Conservation (phyloP, 805 yeast species). For the Teunomyces lycoperdinae region DNA sequence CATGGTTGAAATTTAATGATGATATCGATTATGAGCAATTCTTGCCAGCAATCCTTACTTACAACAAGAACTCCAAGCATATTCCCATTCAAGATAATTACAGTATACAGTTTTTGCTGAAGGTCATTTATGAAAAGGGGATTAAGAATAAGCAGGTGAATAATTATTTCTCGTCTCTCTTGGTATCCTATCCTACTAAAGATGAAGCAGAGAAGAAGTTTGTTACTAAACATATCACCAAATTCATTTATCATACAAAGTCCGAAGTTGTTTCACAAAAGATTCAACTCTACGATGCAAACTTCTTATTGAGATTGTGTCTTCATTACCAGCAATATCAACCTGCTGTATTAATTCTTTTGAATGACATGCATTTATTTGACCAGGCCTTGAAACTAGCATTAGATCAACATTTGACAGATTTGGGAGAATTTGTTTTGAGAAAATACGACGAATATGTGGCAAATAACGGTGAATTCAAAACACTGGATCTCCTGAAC, state of each 20-base stretch:
- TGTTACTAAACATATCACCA: constrained; percentile 28
- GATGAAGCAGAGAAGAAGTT: constrained; percentile 44
- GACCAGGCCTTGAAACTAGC: constrained; percentile 84
- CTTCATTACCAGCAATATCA: constrained; percentile 54
- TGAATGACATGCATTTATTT: constrained; percentile 58
- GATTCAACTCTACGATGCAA: constrained; percentile 52
- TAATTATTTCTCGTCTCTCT: constrained; percentile 66
- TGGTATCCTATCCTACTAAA: constrained; percentile 44
- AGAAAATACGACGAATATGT: constrained; percentile 28
- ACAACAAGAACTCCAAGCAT: constrained; percentile 47
- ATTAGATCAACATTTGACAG: constrained; percentile 54
- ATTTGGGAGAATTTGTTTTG: constrained; percentile 45
- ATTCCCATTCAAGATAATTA: constrained; percentile 52
- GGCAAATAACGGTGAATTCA: constrained; percentile 10
- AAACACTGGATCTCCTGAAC: constrained; percentile 2
- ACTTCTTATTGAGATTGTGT: constrained; percentile 73
- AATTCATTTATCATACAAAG: constrained; percentile 27
- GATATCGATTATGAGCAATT: constrained; percentile 59
- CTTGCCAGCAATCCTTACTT: constrained; percentile 73
- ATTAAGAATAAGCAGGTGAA: constrained; percentile 49
- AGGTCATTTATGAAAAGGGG: constrained; percentile 42
- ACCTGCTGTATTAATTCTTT: constrained; percentile 72
- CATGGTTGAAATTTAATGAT: constrained; percentile 63
- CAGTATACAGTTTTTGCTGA: constrained; percentile 61
- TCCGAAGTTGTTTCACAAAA: constrained; percentile 9